Conservation (phyloP, 2,329 filamentous ascomycete genomes). For the Fusarium virguliforme region DNA sequence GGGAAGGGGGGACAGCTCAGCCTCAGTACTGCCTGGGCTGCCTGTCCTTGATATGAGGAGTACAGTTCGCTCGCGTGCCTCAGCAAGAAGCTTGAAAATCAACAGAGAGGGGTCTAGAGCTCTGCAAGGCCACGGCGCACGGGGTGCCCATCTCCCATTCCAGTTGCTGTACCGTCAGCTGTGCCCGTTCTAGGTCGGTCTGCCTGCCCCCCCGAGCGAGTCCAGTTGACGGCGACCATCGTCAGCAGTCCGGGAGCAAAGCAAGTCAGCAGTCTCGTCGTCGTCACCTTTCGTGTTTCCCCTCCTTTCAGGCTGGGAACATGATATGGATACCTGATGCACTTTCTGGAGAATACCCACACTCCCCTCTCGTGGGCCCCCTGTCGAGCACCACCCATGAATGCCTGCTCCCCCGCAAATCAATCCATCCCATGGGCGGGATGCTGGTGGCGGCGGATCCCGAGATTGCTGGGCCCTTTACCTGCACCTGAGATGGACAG, state of each 20-base stretch:
- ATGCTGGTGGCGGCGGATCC: conserved; percentile 29
- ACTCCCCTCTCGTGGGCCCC: conserved; percentile 34
- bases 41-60: background rate
- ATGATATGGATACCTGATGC: conserved; percentile 44
- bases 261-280: conserved; percentile 20
- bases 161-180: conserved; percentile 41
- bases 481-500: too few species aligned
- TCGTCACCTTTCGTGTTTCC: conserved; percentile 10
- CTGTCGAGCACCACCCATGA: conserved; percentile 34
- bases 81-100: too few species aligned
- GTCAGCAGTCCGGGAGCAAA: conserved; percentile 29
- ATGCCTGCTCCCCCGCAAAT: conserved; percentile 46
- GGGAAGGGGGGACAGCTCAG: conserved; percentile 11
- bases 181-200: conserved; percentile 27
- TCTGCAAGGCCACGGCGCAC: conserved; percentile 22
- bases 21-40: conserved; percentile 2
- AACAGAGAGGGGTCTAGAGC: conserved; percentile 37
- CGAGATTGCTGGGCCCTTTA: conserved; percentile 21
- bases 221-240: conserved; percentile 19
- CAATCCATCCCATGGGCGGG: conserved; percentile 40
- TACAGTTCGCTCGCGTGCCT: conserved; percentile 1
- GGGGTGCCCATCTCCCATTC: conserved; percentile 19
- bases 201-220: conserved; percentile 17
- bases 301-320: conserved; percentile 22
- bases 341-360: conserved; percentile 31